Evolutionary conservation across 352 stramenopile species (phyloP).

Genomic region (Pythium folliculosum): DNA sequence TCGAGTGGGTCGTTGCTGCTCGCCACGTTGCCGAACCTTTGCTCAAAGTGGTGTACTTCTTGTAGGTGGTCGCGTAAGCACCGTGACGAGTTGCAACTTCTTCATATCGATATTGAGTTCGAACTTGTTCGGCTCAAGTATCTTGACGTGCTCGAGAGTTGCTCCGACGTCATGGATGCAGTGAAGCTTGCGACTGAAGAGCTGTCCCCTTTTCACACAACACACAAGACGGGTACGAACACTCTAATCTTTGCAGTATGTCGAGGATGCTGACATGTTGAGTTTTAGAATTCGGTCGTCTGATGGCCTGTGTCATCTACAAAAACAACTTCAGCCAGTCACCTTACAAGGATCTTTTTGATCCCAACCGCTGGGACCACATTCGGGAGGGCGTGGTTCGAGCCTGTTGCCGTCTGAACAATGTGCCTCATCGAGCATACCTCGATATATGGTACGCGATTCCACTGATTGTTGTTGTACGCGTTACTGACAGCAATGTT

Average conservation of each 20-base stretch:
- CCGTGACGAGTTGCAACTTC: constrained; percentile 45
- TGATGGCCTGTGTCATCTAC: constrained; percentile 86
- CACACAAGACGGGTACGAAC: constrained; percentile 49
- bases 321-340: constrained; percentile 71
- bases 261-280: not conserved
- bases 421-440: constrained; percentile 72
- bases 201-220: constrained; percentile 59
- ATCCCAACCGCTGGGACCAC: constrained; percentile 65
- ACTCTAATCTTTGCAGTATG: not conserved
- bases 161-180: constrained; percentile 65
- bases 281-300: constrained; percentile 55
- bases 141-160: constrained; percentile 69
- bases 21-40: not conserved
- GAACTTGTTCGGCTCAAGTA: constrained; percentile 84
- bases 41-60: not conserved
- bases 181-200: constrained; percentile 69
- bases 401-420: constrained; percentile 72
- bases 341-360: constrained; percentile 80
- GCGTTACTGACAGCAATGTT: constrained; percentile 4
- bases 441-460: constrained; percentile 64
- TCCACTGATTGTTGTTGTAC: not conserved
- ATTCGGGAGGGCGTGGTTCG: constrained; percentile 70
- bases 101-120: constrained; percentile 81
- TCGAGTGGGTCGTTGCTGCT: constrained; percentile 43
- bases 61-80: constrained; percentile 64